These are phyloP conservation scores for Phytophthora pistaciae DNA, from an alignment of 352 stramenopile species.

Conservation along the genomic window DNA sequence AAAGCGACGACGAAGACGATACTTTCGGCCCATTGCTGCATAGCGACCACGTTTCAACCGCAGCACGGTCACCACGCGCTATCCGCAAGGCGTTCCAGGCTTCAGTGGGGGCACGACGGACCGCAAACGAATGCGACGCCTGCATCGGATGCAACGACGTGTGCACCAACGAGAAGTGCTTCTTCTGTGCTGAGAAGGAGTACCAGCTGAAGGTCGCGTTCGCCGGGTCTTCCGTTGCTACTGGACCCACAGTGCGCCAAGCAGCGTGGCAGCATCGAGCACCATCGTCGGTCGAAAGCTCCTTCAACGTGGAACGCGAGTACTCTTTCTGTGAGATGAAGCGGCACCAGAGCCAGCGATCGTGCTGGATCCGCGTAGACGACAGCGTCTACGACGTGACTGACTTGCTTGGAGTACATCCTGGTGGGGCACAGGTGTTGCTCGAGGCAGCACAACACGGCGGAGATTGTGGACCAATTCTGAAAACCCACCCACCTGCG, in stretches of 20 bases:
- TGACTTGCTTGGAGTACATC: conserved; percentile 87
- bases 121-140: conserved; percentile 66
- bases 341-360: conserved; percentile 80
- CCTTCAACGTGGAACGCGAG: conserved; percentile 54
- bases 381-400: conserved; percentile 93
- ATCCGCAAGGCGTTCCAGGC: conserved; percentile 29
- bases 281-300: conserved; percentile 36
- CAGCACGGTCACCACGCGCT: conserved; percentile 20
- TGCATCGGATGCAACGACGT: conserved; percentile 86
- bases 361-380: conserved; percentile 93
- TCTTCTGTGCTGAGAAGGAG: conserved; percentile 83
- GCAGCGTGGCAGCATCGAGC: conserved; percentile 35
- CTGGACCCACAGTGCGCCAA: conserved; percentile 30
- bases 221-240: conserved; percentile 31
- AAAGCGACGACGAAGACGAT: conserved; percentile 30
- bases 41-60: conserved; percentile 21
- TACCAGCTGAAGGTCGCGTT: conserved; percentile 72
- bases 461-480: conserved; percentile 61
- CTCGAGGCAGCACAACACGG: conserved; percentile 61
- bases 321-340: conserved; percentile 92
- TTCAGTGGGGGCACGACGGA: conserved; percentile 36
- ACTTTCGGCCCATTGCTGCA: conserved; percentile 9
- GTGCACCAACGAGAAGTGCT: conserved; percentile 64
- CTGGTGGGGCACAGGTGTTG: conserved; percentile 80
- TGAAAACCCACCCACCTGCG: conserved; percentile 61